Evolutionary conservation across 2,329 filamentous ascomycete species (phyloP).

Genomic region (Dothideomycetes sp.): DNA sequence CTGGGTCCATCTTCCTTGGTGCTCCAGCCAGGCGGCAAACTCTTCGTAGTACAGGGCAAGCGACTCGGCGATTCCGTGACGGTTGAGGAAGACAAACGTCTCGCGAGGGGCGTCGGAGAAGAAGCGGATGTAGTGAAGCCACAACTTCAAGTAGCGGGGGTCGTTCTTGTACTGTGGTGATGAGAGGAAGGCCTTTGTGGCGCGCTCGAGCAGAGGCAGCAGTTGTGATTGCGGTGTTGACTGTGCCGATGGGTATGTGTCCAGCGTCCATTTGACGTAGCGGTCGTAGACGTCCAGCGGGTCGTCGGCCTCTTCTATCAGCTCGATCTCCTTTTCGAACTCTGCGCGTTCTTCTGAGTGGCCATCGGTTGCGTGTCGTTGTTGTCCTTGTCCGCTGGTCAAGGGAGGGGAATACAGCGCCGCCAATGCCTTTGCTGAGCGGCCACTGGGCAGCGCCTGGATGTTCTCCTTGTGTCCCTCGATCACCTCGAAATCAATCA

Average conservation of each 20-base stretch:
- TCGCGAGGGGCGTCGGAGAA: conserved; percentile 92
- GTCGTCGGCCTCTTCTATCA: conserved; percentile 80
- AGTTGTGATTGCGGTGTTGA: conserved; percentile 87
- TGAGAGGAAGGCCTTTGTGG: conserved; percentile 81
- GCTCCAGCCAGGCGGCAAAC: conserved; percentile 87
- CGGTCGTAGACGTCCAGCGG: conserved; percentile 92
- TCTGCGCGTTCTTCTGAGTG: conserved; percentile 73
- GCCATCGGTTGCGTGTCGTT: conserved; percentile 51
- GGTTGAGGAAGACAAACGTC: conserved; percentile 81
- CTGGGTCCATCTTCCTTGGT: conserved; percentile 73
- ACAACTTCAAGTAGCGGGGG: conserved; percentile 82
- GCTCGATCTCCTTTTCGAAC: conserved; percentile 74
- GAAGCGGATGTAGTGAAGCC: conserved; percentile 87
- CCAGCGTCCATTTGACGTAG: conserved; percentile 93
- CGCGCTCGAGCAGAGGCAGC: conserved; percentile 78
- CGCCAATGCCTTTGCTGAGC: conserved; percentile 82
- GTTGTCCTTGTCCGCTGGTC: conserved; percentile 18
- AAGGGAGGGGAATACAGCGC: conserved; percentile 59
- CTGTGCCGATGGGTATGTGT: conserved; percentile 89
- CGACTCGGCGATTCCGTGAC: conserved; percentile 76
- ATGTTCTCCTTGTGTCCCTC: conserved; percentile 98
- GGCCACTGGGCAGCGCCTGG: conserved; percentile 75
- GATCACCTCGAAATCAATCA: conserved; percentile 74
- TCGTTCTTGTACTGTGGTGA: conserved; percentile 89
- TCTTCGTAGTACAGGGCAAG: conserved; percentile 95